Conservation (phyloP, 2,329 filamentous ascomycete species). For the Alternaria conjuncta region DNA sequence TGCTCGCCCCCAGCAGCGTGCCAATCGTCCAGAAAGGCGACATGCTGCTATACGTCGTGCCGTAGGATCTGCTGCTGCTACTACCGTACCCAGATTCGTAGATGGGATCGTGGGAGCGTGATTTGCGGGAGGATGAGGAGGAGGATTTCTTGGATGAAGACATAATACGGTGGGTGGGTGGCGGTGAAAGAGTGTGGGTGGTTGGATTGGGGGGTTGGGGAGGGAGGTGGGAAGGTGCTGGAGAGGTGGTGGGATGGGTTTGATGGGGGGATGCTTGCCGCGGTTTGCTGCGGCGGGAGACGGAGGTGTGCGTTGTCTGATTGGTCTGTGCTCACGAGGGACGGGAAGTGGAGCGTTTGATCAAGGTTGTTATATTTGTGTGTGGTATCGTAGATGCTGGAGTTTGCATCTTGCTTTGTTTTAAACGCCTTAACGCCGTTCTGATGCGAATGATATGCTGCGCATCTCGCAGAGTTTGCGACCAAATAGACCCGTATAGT, state of each 20-base stretch:
- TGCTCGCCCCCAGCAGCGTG: constrained; percentile 66
- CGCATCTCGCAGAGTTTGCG: not conserved
- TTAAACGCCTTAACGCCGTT: constrained; percentile 12
- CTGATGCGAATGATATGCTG: constrained; percentile 1
- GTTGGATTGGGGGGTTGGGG: not conserved
- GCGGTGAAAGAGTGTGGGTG: constrained; percentile 6
- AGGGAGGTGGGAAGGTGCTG: no score
- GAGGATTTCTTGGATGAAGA: constrained; percentile 18
- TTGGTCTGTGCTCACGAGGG: constrained; percentile 14
- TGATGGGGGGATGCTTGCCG: constrained; percentile 5
- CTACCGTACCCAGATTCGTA: not conserved
- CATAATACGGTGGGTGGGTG: constrained; percentile 2
- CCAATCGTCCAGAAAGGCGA: constrained; percentile 66
- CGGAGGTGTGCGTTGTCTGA: constrained; percentile 23
- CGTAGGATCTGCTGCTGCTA: not conserved
- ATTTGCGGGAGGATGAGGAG: constrained; percentile 13
- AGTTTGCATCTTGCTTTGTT: constrained; percentile 3
- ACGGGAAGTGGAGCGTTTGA: not conserved
- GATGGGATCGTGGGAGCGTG: not conserved
- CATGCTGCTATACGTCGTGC: constrained; percentile 30
- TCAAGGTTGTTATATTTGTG: constrained; percentile 6
- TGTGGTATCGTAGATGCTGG: constrained; percentile 15
- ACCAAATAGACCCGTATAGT: not conserved
- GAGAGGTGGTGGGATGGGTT: constrained; percentile 2
- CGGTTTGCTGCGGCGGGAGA: constrained; percentile 28